phyloP scores from a whole-genome alignment of 768 basidiomycete genomes.

The Pleurotus salmoneostramineus region DNA sequence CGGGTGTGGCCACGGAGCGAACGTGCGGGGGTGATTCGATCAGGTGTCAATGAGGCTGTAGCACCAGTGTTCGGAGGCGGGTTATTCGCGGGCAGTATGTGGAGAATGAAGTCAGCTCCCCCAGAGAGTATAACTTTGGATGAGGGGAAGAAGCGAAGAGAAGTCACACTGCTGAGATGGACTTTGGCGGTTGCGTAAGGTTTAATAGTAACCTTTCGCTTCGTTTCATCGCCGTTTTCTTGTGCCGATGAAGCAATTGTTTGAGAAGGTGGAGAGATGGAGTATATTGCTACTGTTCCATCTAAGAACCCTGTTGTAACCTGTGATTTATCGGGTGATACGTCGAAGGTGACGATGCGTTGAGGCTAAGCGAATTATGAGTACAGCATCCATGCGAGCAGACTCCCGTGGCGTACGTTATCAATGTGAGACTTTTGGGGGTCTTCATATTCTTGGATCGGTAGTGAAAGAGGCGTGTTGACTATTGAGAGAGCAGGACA shows the following conservation, averaged over 20 bases:
- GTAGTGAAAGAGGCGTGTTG: constrained; percentile 43
- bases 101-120: constrained; percentile 63
- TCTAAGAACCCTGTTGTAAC: constrained; percentile 60
- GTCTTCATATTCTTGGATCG: constrained; percentile 48
- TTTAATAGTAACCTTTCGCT: constrained; percentile 1
- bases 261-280: constrained; percentile 23
- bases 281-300: constrained; percentile 51
- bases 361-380: constrained; percentile 31
- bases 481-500: constrained; percentile 46
- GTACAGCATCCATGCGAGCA: not conserved
- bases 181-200: constrained; percentile 21
- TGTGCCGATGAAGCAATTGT: not conserved
- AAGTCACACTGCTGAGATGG: constrained; percentile 53
- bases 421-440: constrained; percentile 37
- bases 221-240: not conserved
- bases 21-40: constrained; percentile 48
- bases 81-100: constrained; percentile 57
- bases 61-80: constrained; percentile 10
- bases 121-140: constrained; percentile 68
- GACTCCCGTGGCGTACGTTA: constrained; percentile 23
- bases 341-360: constrained; percentile 60
- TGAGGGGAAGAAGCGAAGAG: constrained; percentile 65
- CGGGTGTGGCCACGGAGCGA: constrained; percentile 65
- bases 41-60: constrained; percentile 19
- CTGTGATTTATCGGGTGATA: constrained; percentile 54